Evolutionary conservation across 108 stramenopile species (phyloP), one percentile per base, ranked within the genome.

Genomic region (Aurantiochytrium sp.): DNA sequence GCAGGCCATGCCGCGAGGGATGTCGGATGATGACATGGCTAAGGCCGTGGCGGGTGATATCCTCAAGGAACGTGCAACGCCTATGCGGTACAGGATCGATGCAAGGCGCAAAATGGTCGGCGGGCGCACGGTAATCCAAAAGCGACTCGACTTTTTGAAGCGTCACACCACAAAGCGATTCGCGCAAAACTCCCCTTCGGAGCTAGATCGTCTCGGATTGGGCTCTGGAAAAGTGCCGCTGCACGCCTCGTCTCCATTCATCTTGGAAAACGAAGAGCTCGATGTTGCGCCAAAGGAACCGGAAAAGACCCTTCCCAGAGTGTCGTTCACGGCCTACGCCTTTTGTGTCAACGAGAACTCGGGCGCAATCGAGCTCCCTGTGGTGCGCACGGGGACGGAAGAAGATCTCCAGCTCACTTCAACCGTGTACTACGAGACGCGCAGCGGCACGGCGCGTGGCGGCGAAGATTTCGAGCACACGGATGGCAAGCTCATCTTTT

Each of bases 381-480:
- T 83, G n/a, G 51, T 83, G 76, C 45, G 76, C 19, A 83, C 51
- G 25, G 76, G 76, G n/a, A 28, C 45, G 12, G 12, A 47, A 12
- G 51, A 53, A 53, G 76, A 83, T 8, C 76, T 83, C 23, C 10
- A 53, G 45, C 45, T 53, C 12, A 83, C 51, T 3, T 83, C 76
- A 47, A 35, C 23, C 14, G 76, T 83, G 10, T 83, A 83, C 76
- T 83, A 53, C 51, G 76, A 83, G 76, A 83, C 76, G 25, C 76
- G 76, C 49, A 53, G 49, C 51, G 76, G 76, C 6, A 83, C 76
- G 45, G 76, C 76, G 28, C 45, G 76, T 23, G 76, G 76, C 18
- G 29, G 44, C 43, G 60, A 88, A 49, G 91, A 89, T 58, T 89
- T 87, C 87, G 89, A 58, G 89, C 58, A 57, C 47, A 49, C 60